Evolutionary conservation across 495 filamentous ascomycete species (phyloP), one percentile per base, ranked within the genome.

Genomic region (Podospora comata): DNA sequence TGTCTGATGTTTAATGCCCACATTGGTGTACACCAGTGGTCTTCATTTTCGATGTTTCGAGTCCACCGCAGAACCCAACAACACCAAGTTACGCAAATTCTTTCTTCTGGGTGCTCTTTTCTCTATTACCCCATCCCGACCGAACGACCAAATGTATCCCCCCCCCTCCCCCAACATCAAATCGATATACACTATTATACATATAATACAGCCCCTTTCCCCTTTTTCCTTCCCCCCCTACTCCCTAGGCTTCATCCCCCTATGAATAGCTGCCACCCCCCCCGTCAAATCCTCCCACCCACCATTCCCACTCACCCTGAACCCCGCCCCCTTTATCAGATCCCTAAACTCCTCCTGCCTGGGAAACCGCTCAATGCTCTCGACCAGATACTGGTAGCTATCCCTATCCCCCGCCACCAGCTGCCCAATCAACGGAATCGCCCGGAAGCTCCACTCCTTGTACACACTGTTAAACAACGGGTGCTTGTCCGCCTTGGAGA

Each of bases 361-460:
- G 3, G 96, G 96, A 76, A 98, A 99, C 55, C 85, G 81, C 82
- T 97, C 93, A 81, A 99, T 98, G 79, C 92, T 97, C 86, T 99
- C 95, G 28, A 98, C 96, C 48, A 99, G 80, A 81, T 99, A 99
- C 86, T 98, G 96, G 78, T 99, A 99, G 75, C 92, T 97, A 72
- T 93, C 93, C 62, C 95, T 84, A 76, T 99, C 95, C 2, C 91
- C 94, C 3, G 95, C 96, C 34, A 99, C 94, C 70, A 99, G 71
- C 81, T 99, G 94, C 19, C 95, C 95, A 76, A 99, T 97, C 59
- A 99, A 73, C 2, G 95, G 95, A 70, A 99, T 99, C 18, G 92
- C 92, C 62, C 87, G 84, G 79, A 98, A 99, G 71, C 92, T 97
- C 92, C 96, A 99, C 65, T 92, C 82, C 84, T 97, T 96, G 81